These are phyloP conservation scores for Lagerstroemia fauriei DNA, from an alignment of 441 rosid species.

Conservation along the genomic window DNA sequence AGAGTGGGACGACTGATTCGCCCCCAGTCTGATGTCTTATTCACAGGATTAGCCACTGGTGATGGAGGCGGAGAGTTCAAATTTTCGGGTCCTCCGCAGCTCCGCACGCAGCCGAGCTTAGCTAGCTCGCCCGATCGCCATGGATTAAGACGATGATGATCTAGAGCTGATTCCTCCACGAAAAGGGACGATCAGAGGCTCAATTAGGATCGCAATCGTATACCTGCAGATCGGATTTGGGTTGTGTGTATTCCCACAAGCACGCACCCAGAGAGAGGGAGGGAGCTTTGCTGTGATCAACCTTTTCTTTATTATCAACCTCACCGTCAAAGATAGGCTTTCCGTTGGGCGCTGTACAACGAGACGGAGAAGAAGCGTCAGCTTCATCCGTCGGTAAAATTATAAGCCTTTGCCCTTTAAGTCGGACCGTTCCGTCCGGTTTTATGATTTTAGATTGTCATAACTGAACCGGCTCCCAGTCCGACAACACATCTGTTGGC, in stretches of 20 bases:
- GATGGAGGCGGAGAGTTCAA: neutral
- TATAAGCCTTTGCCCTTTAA: neutral
- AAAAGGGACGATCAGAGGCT: conserved; percentile 2
- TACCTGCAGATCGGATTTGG: neutral
- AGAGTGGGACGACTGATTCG: conserved; percentile 87
- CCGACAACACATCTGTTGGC: neutral
- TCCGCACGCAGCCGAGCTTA: neutral
- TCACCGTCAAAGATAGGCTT: conserved; percentile 16
- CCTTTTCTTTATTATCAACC: neutral
- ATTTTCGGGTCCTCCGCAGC: neutral
- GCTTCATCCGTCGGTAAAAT: neutral
- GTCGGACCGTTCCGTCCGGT: conserved; percentile 1
- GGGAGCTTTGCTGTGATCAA: conserved; percentile 15
- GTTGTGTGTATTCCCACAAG: neutral
- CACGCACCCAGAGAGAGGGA: neutral
- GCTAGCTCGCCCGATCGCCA: conserved; percentile 5
- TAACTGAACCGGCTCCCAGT: neutral
- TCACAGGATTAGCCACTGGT: conserved; percentile 13
- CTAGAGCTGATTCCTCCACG: neutral
- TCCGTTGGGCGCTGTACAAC: neutral
- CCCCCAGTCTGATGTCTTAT: conserved; percentile 57
- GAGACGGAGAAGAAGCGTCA: neutral
- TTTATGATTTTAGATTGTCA: neutral
- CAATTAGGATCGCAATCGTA: conserved; percentile 3
- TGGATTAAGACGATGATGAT: neutral